These are phyloP conservation scores for Dentipellis sp. DNA, from an alignment of 768 basidiomycete species.

Conservation along the genomic window DNA sequence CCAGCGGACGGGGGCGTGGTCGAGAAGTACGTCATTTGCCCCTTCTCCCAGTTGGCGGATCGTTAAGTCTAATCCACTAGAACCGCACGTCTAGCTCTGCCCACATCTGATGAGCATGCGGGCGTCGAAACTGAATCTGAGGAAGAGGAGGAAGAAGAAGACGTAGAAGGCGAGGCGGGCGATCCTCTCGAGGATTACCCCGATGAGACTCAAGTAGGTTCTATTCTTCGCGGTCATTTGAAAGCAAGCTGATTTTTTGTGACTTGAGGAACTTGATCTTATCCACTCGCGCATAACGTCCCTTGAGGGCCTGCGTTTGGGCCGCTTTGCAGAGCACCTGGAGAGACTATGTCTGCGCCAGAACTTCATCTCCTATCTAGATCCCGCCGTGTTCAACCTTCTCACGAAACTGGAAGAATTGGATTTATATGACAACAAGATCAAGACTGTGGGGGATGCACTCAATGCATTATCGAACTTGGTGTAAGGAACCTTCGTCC, in stretches of 20 bases:
- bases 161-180: conserved; percentile 21
- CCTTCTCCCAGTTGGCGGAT: not conserved
- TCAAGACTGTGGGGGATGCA: conserved; percentile 65
- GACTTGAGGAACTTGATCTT: conserved; percentile 72
- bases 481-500: conserved; percentile 32
- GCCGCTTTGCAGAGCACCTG: conserved; percentile 61
- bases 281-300: conserved; percentile 71
- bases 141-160: conserved; percentile 42
- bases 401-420: conserved; percentile 75
- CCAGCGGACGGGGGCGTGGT: not conserved
- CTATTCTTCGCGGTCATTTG: not conserved
- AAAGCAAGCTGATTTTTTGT: conserved; percentile 3
- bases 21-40: not conserved
- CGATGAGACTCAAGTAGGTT: conserved; percentile 71
- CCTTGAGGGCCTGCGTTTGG: conserved; percentile 55
- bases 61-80: conserved; percentile 1
- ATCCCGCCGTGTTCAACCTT: conserved; percentile 60
- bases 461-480: conserved; percentile 48
- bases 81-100: conserved; percentile 11
- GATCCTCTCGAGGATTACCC: conserved; percentile 73
- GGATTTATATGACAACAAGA: conserved; percentile 93
- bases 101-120: conserved; percentile 7
- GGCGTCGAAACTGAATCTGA: not conserved
- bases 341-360: conserved; percentile 78
- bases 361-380: conserved; percentile 67